Evolutionary conservation across 805 yeast genomes (phyloP).

Genomic region (Candida sanyiensis): DNA sequence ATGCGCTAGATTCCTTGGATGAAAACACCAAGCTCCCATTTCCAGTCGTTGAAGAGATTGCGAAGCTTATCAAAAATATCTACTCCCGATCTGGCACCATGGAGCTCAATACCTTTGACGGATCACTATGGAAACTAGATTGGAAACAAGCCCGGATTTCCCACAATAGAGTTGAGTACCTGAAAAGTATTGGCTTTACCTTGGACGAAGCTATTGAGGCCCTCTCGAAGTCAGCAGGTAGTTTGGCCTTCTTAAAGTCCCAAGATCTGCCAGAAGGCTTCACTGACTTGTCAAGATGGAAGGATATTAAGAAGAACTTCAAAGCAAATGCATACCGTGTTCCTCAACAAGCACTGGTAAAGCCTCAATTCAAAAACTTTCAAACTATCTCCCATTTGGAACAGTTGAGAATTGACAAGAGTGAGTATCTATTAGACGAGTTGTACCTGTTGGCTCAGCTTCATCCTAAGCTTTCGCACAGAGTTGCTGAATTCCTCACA

Average conservation of each 20-base stretch:
- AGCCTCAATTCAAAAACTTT: slow-evolving; percentile 33
- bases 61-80: slow-evolving; percentile 39
- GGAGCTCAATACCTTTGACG: slow-evolving; percentile 29
- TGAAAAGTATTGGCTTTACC: slow-evolving; percentile 28
- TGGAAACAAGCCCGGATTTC: slow-evolving; percentile 39
- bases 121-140: slow-evolving; percentile 31
- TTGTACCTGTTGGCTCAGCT: slow-evolving; percentile 39
- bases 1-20: slow-evolving; percentile 22
- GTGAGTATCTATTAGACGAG: slow-evolving; percentile 32
- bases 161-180: slow-evolving; percentile 28
- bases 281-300: slow-evolving; percentile 29
- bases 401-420: slow-evolving; percentile 32
- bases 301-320: slow-evolving; percentile 14
- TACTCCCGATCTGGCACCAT: slow-evolving; percentile 35
- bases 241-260: slow-evolving; percentile 22
- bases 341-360: slow-evolving; percentile 27
- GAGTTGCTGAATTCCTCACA: slow-evolving; percentile 36
- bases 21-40: slow-evolving; percentile 29
- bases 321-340: slow-evolving; percentile 22
- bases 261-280: slow-evolving; percentile 24
- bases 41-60: slow-evolving; percentile 39
- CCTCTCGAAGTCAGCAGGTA: slow-evolving; percentile 30
- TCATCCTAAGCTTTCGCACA: slow-evolving; percentile 34
- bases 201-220: slow-evolving; percentile 27
- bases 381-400: slow-evolving; percentile 38